A percentile compares a stretch with the other conserved stretches of the same genome.
These are phyloP conservation scores for Triadica sebifera DNA, from an alignment of 345 rosid genomes.

Conservation along the genomic window DNA sequence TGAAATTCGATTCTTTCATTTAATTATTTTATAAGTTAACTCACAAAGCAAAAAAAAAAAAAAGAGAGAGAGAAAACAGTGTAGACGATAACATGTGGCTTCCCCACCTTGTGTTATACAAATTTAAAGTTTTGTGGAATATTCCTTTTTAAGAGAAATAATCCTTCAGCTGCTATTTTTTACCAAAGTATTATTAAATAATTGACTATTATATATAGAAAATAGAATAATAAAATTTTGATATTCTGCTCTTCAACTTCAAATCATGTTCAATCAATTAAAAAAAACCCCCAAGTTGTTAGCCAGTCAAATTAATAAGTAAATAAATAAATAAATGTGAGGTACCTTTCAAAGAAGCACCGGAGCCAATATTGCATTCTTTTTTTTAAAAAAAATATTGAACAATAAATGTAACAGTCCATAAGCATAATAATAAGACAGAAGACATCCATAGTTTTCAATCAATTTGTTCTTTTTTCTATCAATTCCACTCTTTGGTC, in stretches of 20 bases:
- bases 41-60: too few relatives aligned
- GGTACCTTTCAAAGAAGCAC: constrained; percentile 2
- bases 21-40: too few relatives aligned
- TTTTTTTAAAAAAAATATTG: background rate
- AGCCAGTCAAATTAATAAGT: background rate
- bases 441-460: background rate
- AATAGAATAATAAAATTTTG: too few relatives aligned
- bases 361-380: background rate
- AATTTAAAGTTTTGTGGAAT: too few relatives aligned
- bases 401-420: background rate
- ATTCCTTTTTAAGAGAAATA: too few relatives aligned
- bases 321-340: background rate
- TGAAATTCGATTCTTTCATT: too few relatives aligned
- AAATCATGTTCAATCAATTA: background rate
- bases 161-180: too few relatives aligned
- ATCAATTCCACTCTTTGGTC: constrained; percentile 1
- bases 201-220: too few relatives aligned
- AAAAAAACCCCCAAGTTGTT: background rate
- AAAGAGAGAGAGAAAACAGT: too few relatives aligned
- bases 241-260: background rate
- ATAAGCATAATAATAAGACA: background rate
- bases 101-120: too few relatives aligned
- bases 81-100: too few relatives aligned
- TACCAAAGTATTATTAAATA: too few relatives aligned
- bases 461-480: background rate